Conservation (phyloP, 2,329 filamentous ascomycete species). For the Graphiopsis chlorocephala region DNA sequence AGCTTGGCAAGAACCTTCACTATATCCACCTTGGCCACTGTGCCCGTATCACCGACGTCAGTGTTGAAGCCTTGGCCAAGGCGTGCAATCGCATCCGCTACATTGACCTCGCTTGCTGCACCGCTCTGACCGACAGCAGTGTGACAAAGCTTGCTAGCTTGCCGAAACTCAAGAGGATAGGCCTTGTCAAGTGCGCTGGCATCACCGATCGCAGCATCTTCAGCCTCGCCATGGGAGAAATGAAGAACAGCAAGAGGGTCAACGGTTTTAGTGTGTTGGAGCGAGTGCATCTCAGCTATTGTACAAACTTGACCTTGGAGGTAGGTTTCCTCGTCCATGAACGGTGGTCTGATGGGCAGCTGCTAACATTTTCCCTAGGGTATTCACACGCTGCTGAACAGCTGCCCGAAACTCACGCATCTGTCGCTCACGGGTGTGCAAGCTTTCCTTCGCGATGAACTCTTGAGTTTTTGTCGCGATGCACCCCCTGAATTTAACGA, state of each 20-base stretch:
- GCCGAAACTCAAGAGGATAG: slow-evolving; percentile 91
- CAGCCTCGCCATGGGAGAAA: slow-evolving; percentile 61
- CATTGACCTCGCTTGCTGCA: slow-evolving; percentile 95
- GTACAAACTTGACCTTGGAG: slow-evolving; percentile 75
- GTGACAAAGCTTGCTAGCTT: slow-evolving; percentile 79
- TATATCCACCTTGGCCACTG: slow-evolving; percentile 97
- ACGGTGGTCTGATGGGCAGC: not conserved
- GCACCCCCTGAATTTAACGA: slow-evolving; percentile 92
- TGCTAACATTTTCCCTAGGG: slow-evolving; percentile 59
- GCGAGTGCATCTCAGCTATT: slow-evolving; percentile 94
- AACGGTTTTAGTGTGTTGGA: slow-evolving; percentile 70
- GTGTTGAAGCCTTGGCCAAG: slow-evolving; percentile 79
- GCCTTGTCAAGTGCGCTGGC: slow-evolving; percentile 85
- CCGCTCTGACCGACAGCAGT: slow-evolving; percentile 80
- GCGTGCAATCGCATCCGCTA: slow-evolving; percentile 92
- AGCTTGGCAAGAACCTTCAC: slow-evolving; percentile 90
- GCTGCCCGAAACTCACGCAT: slow-evolving; percentile 88
- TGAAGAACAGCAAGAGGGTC: slow-evolving; percentile 41
- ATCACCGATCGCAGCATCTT: slow-evolving; percentile 90
- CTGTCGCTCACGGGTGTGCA: slow-evolving; percentile 90
- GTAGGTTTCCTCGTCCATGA: slow-evolving; percentile 50
- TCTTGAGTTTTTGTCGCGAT: slow-evolving; percentile 80
- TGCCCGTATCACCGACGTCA: slow-evolving; percentile 82
- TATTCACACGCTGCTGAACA: slow-evolving; percentile 83
- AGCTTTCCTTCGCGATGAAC: slow-evolving; percentile 81